A percentile compares a stretch with the other conserved stretches of the same genome.
Conservation (phyloP, 2,329 filamentous ascomycete species). For the Seiridium cupressi region DNA sequence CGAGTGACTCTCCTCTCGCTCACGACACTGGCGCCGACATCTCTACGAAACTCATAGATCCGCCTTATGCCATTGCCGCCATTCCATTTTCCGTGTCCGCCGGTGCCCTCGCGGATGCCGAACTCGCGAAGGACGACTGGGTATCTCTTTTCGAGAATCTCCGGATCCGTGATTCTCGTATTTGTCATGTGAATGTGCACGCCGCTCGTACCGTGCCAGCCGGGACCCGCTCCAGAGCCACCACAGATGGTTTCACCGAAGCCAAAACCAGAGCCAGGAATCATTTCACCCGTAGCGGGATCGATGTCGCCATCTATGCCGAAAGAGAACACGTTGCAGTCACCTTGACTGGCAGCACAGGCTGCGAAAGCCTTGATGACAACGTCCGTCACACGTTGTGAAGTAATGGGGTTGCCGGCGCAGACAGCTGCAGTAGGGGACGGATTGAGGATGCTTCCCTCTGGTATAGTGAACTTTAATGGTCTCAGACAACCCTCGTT, state of each 20-base stretch:
- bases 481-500: slow-evolving; percentile 67
- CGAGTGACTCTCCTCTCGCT: slow-evolving; percentile 69
- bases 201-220: slow-evolving; percentile 66
- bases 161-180: slow-evolving; percentile 69
- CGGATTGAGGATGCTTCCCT: slow-evolving; percentile 29
- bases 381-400: slow-evolving; percentile 17
- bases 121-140: slow-evolving; percentile 67
- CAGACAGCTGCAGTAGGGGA: slow-evolving; percentile 16
- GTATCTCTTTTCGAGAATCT: slow-evolving; percentile 69
- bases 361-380: slow-evolving; percentile 22
- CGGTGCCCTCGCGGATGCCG: slow-evolving; percentile 53
- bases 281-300: slow-evolving; percentile 4
- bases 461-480: slow-evolving; percentile 16
- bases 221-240: slow-evolving; percentile 64
- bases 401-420: slow-evolving; percentile 15
- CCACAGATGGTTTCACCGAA: slow-evolving; percentile 77
- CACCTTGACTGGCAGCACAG: slow-evolving; percentile 68
- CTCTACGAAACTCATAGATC: slow-evolving; percentile 70
- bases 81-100: slow-evolving; percentile 56
- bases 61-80: slow-evolving; percentile 69
- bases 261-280: slow-evolving; percentile 54
- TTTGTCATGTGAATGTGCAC: slow-evolving; percentile 77
- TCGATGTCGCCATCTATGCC: slow-evolving; percentile 53
- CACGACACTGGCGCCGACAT: slow-evolving; percentile 67
- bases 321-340: slow-evolving; percentile 78